Evolutionary conservation across 768 basidiomycete genomes (phyloP).

Genomic region (Podaxis mareebaensis): DNA sequence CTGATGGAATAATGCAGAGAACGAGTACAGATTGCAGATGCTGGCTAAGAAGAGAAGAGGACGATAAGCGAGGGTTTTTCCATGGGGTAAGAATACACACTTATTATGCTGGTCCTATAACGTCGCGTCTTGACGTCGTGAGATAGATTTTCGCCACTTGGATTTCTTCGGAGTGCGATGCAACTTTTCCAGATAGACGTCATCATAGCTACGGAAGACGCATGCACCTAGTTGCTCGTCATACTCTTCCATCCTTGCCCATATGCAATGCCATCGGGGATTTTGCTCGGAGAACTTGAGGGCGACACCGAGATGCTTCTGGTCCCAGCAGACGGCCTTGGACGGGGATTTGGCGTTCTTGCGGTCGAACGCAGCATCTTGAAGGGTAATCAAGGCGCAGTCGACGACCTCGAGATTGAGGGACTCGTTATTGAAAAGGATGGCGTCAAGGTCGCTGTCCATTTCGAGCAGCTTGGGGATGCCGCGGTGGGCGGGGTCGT

Average conservation of each 20-base stretch:
- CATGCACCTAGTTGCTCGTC: conserved; percentile 40
- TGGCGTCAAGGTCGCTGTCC: conserved; percentile 40
- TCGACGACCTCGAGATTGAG: conserved; percentile 46
- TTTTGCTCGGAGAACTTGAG: conserved; percentile 51
- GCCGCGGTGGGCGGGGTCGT: conserved; percentile 55
- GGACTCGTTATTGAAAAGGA: conserved; percentile 32
- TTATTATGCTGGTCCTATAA: not conserved
- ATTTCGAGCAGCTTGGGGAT: conserved; percentile 63
- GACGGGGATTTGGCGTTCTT: conserved; percentile 30
- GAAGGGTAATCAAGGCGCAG: conserved; percentile 53
- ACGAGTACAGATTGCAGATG: not conserved
- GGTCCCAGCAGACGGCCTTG: conserved; percentile 39
- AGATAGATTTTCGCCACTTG: conserved; percentile 27
- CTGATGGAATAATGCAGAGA: not conserved
- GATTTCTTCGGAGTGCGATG: conserved; percentile 38
- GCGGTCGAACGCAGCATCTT: conserved; percentile 58
- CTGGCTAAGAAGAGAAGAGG: not conserved
- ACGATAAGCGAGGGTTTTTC: not conserved
- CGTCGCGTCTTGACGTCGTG: conserved; percentile 4
- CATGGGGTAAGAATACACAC: not conserved
- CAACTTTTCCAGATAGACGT: conserved; percentile 54
- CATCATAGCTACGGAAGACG: conserved; percentile 59
- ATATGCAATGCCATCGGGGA: conserved; percentile 60
- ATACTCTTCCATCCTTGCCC: conserved; percentile 59
- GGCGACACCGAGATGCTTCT: conserved; percentile 49